A percentile compares a stretch with the other conserved stretches of the same genome.
These are phyloP conservation scores for Filosporella fistucella DNA, from an alignment of 495 filamentous ascomycete genomes.

Conservation along the genomic window DNA sequence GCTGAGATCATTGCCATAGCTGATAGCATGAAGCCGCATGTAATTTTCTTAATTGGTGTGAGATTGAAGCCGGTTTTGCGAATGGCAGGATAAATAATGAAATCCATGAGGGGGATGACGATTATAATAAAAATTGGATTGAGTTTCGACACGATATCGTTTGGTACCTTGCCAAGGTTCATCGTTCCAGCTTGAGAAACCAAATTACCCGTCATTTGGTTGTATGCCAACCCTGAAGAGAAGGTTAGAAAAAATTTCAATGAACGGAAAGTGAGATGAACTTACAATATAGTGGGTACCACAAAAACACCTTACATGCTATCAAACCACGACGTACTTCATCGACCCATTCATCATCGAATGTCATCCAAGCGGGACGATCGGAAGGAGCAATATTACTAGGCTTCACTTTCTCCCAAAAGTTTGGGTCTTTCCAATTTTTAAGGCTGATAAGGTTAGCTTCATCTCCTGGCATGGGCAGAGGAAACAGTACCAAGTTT, in stretches of 20 bases:
- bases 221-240: too few species aligned
- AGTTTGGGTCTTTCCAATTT: conserved; percentile 50
- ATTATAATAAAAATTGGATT: conserved; percentile 70
- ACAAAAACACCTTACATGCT: conserved; percentile 47
- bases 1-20: conserved; percentile 55
- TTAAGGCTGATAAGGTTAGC: conserved; percentile 41
- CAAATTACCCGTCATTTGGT: conserved; percentile 43
- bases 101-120: conserved; percentile 67
- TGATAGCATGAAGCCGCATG: conserved; percentile 64
- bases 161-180: conserved; percentile 58
- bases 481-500: conserved; percentile 41
- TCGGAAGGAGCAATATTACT: too few species aligned
- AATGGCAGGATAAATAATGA: conserved; percentile 60
- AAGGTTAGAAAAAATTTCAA: too few species aligned
- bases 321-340: conserved; percentile 47
- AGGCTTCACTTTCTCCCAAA: too few species aligned
- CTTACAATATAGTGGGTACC: conserved; percentile 59
- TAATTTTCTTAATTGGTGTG: conserved; percentile 67
- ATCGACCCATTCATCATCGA: conserved; percentile 45
- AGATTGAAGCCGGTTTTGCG: conserved; percentile 57
- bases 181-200: conserved; percentile 54
- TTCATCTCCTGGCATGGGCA: conserved; percentile 29
- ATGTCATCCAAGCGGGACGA: too few species aligned
- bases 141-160: conserved; percentile 69
- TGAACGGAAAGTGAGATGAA: too few species aligned